Conservation (phyloP, 2,329 filamentous ascomycete species). For the Trichoderma breve region DNA sequence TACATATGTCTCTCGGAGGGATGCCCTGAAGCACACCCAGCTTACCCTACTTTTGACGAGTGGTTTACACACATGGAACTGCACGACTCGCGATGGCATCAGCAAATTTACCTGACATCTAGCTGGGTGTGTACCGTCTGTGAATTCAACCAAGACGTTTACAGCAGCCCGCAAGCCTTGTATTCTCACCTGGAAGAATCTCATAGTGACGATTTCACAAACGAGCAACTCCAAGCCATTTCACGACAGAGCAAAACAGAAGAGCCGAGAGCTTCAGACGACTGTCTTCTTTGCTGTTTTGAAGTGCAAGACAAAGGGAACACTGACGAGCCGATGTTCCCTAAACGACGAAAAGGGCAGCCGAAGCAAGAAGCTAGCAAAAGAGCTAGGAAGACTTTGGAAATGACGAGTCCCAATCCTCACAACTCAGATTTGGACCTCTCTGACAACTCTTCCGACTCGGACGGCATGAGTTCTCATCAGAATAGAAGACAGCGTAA, state of each 20-base stretch:
- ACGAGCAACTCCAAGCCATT: background rate
- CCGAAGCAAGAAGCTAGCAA: background rate
- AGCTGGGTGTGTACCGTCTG: slow-evolving; percentile 16
- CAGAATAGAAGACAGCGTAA: background rate
- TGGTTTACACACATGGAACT: slow-evolving; percentile 15
- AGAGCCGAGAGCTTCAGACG: slow-evolving; percentile 14
- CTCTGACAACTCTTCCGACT: background rate
- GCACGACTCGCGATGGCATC: slow-evolving; percentile 13
- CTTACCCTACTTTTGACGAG: background rate
- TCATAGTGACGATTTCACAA: background rate
- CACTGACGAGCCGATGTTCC: background rate
- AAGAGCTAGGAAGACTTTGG: background rate
- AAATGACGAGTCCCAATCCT: background rate
- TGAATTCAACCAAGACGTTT: background rate
- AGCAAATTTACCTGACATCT: background rate
- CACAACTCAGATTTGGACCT: background rate
- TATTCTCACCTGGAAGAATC: background rate
- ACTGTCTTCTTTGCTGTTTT: slow-evolving; percentile 16
- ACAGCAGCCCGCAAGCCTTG: background rate
- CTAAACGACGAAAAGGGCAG: background rate
- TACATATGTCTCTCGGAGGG: slow-evolving; percentile 17
- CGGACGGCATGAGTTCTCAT: background rate
- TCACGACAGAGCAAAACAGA: slow-evolving; percentile 17
- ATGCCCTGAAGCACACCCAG: background rate
- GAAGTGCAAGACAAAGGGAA: background rate